Percentiles rank a stretch among this genome's conserved stretches.
Evolutionary conservation across 805 yeast genomes (phyloP).

Genomic region (Candida fluviatilis): DNA sequence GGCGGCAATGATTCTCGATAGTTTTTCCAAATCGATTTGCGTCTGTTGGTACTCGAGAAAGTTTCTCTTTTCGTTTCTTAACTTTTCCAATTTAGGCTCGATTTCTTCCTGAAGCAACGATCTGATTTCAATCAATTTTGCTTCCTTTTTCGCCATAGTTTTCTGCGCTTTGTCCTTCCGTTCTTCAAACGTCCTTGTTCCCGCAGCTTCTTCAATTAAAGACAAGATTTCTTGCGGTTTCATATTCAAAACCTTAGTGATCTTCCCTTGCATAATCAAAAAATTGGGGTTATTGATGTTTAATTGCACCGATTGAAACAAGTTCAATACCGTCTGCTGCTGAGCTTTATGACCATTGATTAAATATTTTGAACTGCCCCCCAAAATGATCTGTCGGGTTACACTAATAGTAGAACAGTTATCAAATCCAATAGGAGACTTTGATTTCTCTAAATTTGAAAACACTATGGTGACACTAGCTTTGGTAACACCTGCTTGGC

Average conservation of each 20-base stretch:
- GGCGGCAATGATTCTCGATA: slow-evolving; percentile 70
- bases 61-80: slow-evolving; percentile 75
- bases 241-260: slow-evolving; percentile 96
- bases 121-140: slow-evolving; percentile 75
- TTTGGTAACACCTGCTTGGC: slow-evolving; percentile 96
- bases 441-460: slow-evolving; percentile 72
- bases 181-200: slow-evolving; percentile 93
- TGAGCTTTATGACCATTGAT: slow-evolving; percentile 97
- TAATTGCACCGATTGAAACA: slow-evolving; percentile 92
- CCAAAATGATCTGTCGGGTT: slow-evolving; percentile 85
- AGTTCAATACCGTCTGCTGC: slow-evolving; percentile 82
- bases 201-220: slow-evolving; percentile 96
- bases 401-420: slow-evolving; percentile 75
- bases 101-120: slow-evolving; percentile 77
- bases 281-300: slow-evolving; percentile 97
- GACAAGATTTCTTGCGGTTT: slow-evolving; percentile 86
- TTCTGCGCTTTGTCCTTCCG: slow-evolving; percentile 87
- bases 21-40: slow-evolving; percentile 73
- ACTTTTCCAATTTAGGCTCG: slow-evolving; percentile 82
- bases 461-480: slow-evolving; percentile 96
- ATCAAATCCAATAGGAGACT: slow-evolving; percentile 86
- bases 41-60: slow-evolving; percentile 84
- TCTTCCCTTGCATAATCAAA: slow-evolving; percentile 97
- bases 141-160: slow-evolving; percentile 87
- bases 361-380: slow-evolving; percentile 87